Conservation (phyloP, 177 flowering plant genomes). For the Vitis hybrid region DNA sequence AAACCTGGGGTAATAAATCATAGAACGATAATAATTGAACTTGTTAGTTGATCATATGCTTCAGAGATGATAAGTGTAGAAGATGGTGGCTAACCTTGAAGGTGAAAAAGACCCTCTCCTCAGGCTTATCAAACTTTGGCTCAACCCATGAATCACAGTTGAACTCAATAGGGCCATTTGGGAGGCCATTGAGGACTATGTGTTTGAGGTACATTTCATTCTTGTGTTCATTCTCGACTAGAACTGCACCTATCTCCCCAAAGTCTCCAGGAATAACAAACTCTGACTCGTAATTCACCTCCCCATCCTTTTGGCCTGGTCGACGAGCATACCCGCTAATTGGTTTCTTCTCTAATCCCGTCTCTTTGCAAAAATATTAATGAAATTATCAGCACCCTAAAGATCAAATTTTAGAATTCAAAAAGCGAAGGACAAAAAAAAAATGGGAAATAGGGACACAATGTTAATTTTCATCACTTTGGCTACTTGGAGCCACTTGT, state of each 20-base stretch:
- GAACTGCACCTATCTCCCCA: slow-evolving; percentile 66
- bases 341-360: slow-evolving; percentile 45
- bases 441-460: too few species aligned
- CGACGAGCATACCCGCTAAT: slow-evolving; percentile 42
- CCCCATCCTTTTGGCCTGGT: slow-evolving; percentile 5
- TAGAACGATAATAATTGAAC: too few species aligned
- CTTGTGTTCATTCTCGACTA: slow-evolving; percentile 70
- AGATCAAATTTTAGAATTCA: not conserved
- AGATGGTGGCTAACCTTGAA: slow-evolving; percentile 32
- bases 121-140: slow-evolving; percentile 46
- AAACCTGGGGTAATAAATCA: too few species aligned
- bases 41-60: too few species aligned
- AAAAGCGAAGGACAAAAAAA: not conserved
- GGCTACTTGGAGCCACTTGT: too few species aligned
- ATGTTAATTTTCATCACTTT: too few species aligned
- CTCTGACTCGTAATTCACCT: slow-evolving; percentile 42
- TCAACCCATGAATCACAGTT: slow-evolving; percentile 67
- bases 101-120: slow-evolving; percentile 66
- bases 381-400: not conserved
- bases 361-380: slow-evolving; percentile 29
- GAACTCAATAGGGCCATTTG: slow-evolving; percentile 31
- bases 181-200: slow-evolving; percentile 51
- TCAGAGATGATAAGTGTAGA: too few species aligned
- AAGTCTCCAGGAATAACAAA: slow-evolving; percentile 45
- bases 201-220: slow-evolving; percentile 57